Base-by-base conservation (phyloP, 2,329 filamentous ascomycete genomes). In the Aspergillus persii region DNA sequence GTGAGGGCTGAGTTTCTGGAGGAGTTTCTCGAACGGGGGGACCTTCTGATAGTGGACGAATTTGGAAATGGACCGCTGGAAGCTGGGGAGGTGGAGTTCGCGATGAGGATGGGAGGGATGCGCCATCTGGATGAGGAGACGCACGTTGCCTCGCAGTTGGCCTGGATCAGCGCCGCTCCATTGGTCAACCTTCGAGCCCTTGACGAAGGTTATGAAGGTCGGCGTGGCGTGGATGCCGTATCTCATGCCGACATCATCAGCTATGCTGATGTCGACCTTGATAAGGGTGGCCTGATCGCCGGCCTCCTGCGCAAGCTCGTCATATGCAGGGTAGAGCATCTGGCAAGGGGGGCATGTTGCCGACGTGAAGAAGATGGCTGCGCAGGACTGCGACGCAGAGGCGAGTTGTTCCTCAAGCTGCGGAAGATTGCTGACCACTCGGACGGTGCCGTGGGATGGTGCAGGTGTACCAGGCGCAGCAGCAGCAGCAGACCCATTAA, bases 341-440 rank as follows among this genome's bases (percentile, higher is more conserved):
- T 90, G 94, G 82, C 94, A 97, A 0, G 93, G 92, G 0, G 86
- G 84, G 70, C 93, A 97, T 2, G 89, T 95, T 2, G 89, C 85
- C 3, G 91, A 96, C 0, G 94, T 97, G 78, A 98, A 98, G 80
- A 97, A 97, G 58, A 97, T 83, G 41, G 94, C 85, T 0, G 91
- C 91, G 61, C 89, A 92, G 0, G 89, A 87, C 4, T 83, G 80
- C 30, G 81, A 81, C 0, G 90, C 89, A 1, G 79, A 77, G 0
- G 78, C 72, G 5, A 95, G 79, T 1, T 88, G 76, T 18, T 77
- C 77, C 41, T 91, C 82, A 1, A 95, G 76, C 30, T 88, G 84
- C 4, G 77, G 74, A 4, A 88, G 74, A 26, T 78, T 86, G 29
- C 81, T 84, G 7, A 88, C 83, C 58, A 84, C 83, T 59, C 84